These are phyloP conservation scores for Macrophomina tecta DNA, from an alignment of 2,329 filamentous ascomycete species.

Conservation along the genomic window DNA sequence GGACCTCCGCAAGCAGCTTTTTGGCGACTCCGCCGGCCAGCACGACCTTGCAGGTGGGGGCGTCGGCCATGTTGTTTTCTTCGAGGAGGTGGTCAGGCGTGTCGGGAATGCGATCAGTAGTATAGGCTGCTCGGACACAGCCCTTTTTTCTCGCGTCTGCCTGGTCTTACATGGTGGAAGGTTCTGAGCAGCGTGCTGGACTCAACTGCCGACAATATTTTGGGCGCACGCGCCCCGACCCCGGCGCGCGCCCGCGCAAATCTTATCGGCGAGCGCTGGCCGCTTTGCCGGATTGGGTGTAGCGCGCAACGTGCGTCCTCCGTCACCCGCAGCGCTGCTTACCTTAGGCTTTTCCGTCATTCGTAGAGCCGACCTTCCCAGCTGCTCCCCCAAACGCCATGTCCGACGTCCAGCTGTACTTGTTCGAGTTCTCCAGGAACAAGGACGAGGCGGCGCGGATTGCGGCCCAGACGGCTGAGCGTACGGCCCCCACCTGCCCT, in stretches of 20 bases:
- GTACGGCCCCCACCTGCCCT: constrained; percentile 35
- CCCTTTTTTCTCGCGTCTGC: neutral
- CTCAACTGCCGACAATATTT: constrained; percentile 26
- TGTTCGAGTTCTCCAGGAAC: constrained; percentile 57
- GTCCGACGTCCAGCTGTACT: constrained; percentile 60
- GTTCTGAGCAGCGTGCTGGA: constrained; percentile 1
- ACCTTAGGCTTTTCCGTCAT: constrained; percentile 26
- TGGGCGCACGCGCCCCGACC: neutral
- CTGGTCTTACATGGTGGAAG: constrained; percentile 12
- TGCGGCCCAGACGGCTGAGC: constrained; percentile 50
- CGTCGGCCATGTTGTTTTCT: constrained; percentile 34
- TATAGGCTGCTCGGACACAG: constrained; percentile 4
- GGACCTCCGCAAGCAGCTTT: constrained; percentile 77
- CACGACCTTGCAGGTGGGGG: constrained; percentile 83
- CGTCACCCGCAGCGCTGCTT: constrained; percentile 26
- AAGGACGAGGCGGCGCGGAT: constrained; percentile 53
- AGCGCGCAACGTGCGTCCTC: constrained; percentile 22
- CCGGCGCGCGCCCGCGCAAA: constrained; percentile 8
- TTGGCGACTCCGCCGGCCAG: constrained; percentile 88
- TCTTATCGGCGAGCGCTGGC: constrained; percentile 22
- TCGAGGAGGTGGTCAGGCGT: neutral
- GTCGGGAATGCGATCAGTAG: constrained; percentile 2
- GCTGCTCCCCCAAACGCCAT: constrained; percentile 38
- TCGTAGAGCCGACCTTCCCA: constrained; percentile 7
- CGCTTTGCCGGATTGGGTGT: constrained; percentile 14